Evolutionary conservation across 1,284 basidiomycete species (phyloP), one percentile per base, ranked within the genome.

Genomic region (Dichomitus squalens): DNA sequence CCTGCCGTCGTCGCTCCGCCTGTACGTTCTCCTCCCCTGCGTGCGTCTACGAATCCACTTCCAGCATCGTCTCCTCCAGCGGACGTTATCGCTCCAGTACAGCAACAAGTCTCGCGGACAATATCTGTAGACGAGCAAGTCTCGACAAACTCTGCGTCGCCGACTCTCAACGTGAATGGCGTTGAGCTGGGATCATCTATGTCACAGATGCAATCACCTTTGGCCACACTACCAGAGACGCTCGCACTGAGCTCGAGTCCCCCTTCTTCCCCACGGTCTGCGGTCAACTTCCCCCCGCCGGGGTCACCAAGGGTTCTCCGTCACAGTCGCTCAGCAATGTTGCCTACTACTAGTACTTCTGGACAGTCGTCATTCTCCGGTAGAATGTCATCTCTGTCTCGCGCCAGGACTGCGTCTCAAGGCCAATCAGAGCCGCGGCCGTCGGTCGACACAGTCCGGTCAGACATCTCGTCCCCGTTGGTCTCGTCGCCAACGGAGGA

Each of bases 281-380:
- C 58, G 21, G 20, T 47, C 51, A 51, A 44, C 36, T 57, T 59
- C 51, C 43, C 61, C 9, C 29, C 33, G n/a, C 38, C 59, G 20
- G 51, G 60, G 14, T 49, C 56, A 12, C 54, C 56, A 44, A 55
- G 52, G 33, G 58, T 63, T 35, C 54, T 72, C 14, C 61, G 70
- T 9, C 68, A 66, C 47, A 69, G 66, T 47, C 63, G 65, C 7
- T 71, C 70, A 11, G 68, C 70, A 3, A 58, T 66, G 18, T 48
- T 68, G 39, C 61, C 61, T 12, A 57, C 62, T 14, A 59, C 60
- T 40, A 49, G 61, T 11, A 64, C 11, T 31, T 31, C 29, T 11
- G 29, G 29, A 31, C 11, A 55, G 14, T 46, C 60, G 14, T 58
- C 57, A 18, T 33, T 47, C 29, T 52, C 50, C 11, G 59, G 50